A percentile compares a stretch with the other conserved stretches of the same genome.
Evolutionary conservation across 805 yeast genomes (phyloP).

Genomic region (Jamesozyma lodderae): DNA sequence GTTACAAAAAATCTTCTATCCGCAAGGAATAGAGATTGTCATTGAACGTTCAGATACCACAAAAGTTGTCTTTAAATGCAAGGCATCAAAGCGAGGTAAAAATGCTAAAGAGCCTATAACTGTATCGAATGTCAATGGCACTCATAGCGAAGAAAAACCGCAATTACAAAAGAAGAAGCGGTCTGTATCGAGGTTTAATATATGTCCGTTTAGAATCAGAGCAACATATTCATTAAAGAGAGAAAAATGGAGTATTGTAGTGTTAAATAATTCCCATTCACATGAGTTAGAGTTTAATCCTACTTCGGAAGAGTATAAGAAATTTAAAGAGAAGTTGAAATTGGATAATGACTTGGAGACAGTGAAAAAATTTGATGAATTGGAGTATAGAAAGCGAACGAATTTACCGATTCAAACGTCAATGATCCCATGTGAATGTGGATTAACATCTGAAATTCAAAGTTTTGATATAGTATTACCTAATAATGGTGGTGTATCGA

Average conservation of each 20-base stretch:
- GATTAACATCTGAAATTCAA: slow-evolving; percentile 30
- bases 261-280: slow-evolving; percentile 51
- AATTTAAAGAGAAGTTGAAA: slow-evolving; percentile 25
- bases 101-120: slow-evolving; percentile 6
- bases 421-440: slow-evolving; percentile 32
- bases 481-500: slow-evolving; percentile 1
- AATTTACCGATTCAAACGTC: slow-evolving; percentile 28
- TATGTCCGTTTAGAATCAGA: slow-evolving; percentile 56
- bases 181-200: slow-evolving; percentile 27
- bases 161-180: slow-evolving; percentile 20
- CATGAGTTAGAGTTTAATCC: slow-evolving; percentile 37
- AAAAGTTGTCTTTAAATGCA: slow-evolving; percentile 56
- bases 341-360: slow-evolving; percentile 26
- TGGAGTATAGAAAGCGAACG: slow-evolving; percentile 27
- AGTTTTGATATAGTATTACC: slow-evolving; percentile 30
- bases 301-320: slow-evolving; percentile 29
- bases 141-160: background rate
- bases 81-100: slow-evolving; percentile 31
- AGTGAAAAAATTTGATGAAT: slow-evolving; percentile 29
- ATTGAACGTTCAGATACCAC: slow-evolving; percentile 54
- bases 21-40: slow-evolving; percentile 45
- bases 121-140: background rate
- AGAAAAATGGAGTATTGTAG: slow-evolving; percentile 50
- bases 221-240: slow-evolving; percentile 50
- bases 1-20: slow-evolving; percentile 41